Evolutionary conservation across 2,329 filamentous ascomycete species (phyloP).

Genomic region (Botrytis porri): DNA sequence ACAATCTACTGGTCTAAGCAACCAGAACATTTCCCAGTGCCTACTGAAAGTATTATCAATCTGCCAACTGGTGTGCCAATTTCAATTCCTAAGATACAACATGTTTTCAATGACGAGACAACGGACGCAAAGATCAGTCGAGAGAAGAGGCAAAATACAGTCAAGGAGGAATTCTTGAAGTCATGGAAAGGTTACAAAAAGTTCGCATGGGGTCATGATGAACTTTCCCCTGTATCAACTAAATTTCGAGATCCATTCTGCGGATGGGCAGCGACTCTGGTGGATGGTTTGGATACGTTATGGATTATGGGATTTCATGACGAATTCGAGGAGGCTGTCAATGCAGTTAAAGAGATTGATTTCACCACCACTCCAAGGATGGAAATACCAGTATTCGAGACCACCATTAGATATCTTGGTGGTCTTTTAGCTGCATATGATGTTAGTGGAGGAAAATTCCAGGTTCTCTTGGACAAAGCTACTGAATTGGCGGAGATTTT

Average conservation of each 20-base stretch:
- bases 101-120: constrained; percentile 65
- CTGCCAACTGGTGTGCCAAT: constrained; percentile 71
- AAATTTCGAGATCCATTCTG: constrained; percentile 77
- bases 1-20: constrained; percentile 70
- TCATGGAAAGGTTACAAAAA: constrained; percentile 81
- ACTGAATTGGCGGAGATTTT: constrained; percentile 68
- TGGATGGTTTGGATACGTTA: constrained; percentile 78
- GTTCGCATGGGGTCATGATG: constrained; percentile 82
- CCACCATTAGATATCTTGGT: constrained; percentile 85
- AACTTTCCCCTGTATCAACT: constrained; percentile 71
- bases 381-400: constrained; percentile 89
- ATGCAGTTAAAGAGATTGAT: constrained; percentile 69
- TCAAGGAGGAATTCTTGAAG: constrained; percentile 72
- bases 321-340: constrained; percentile 76
- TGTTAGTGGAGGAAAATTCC: constrained; percentile 68
- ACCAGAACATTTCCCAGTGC: constrained; percentile 74
- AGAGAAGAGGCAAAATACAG: constrained; percentile 58
- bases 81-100: constrained; percentile 73
- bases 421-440: constrained; percentile 85
- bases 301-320: constrained; percentile 81
- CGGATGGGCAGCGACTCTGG: constrained; percentile 84
- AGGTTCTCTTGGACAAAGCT: constrained; percentile 67
- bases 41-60: constrained; percentile 65
- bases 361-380: constrained; percentile 68
- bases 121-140: constrained; percentile 59